Evolutionary conservation across 2,329 filamentous ascomycete species (phyloP).

Genomic region (Tolypocladium nubicola): DNA sequence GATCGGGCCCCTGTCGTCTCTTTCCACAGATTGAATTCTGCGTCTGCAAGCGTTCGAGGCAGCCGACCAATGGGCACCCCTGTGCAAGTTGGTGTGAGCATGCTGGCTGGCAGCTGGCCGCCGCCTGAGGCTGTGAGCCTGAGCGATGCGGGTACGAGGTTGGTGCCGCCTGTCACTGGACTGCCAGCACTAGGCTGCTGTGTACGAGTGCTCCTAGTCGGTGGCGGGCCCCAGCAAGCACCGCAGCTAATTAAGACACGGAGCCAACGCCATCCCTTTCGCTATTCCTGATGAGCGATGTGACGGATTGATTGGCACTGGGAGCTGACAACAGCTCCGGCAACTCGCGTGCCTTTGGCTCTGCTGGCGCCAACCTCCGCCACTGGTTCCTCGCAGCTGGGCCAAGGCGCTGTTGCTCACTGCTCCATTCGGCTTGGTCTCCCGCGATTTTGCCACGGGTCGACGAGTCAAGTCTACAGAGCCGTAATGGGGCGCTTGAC

Average conservation of each 20-base stretch:
- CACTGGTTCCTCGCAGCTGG: not conserved
- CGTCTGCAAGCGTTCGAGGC: not conserved
- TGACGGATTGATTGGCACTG: not conserved
- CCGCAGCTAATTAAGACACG: not conserved
- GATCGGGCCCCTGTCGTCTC: not conserved
- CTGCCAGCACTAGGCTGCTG: not conserved
- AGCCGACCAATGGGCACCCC: not conserved
- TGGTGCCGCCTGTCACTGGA: not conserved
- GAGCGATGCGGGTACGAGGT: not conserved
- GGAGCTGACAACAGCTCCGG: not conserved
- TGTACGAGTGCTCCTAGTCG: not conserved
- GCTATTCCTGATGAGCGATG: not conserved
- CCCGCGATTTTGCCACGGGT: not conserved
- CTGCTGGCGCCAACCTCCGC: not conserved
- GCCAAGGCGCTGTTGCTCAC: not conserved
- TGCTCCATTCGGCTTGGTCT: not conserved
- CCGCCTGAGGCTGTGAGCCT: not conserved
- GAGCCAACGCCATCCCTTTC: not conserved
- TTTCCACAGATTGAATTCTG: not conserved
- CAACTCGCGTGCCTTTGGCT: not conserved
- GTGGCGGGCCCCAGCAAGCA: not conserved
- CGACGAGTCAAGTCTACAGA: not conserved
- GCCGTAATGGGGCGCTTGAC: conserved; percentile 1
- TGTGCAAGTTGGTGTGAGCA: not conserved
- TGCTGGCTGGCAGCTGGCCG: not conserved